A percentile compares a stretch with the other conserved stretches of the same genome.
Conservation (phyloP, 2,329 filamentous ascomycete genomes). For the Phialocephala subalpina region DNA sequence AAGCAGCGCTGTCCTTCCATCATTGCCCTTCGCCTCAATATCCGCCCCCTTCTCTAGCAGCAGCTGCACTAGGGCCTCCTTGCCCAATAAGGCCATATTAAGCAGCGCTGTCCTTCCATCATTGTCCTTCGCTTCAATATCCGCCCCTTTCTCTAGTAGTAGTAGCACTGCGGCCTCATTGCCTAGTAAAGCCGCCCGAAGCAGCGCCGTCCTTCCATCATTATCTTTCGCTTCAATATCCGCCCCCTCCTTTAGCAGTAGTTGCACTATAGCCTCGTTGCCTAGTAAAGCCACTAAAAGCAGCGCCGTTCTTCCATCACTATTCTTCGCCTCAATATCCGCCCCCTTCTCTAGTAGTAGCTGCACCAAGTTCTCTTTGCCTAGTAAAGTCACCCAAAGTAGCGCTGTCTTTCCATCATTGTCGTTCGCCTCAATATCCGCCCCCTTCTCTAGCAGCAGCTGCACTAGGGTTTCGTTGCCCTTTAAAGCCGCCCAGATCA, state of each 20-base stretch:
- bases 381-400: background rate
- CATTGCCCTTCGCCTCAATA: slow-evolving; percentile 1
- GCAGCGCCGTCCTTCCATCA: background rate
- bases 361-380: slow-evolving; percentile 12
- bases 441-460: slow-evolving; percentile 30
- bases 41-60: background rate
- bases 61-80: background rate
- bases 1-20: background rate
- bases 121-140: background rate
- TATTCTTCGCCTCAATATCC: slow-evolving; percentile 9
- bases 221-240: background rate
- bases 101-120: background rate
- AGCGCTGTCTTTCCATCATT: slow-evolving; percentile 39
- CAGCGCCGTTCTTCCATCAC: background rate
- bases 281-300: background rate
- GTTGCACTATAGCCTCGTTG: background rate
- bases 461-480: slow-evolving; percentile 19
- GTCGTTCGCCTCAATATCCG: slow-evolving; percentile 17
- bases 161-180: background rate
- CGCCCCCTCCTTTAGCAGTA: background rate
- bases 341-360: slow-evolving; percentile 19
- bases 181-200: background rate
- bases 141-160: background rate
- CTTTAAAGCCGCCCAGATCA: slow-evolving; percentile 10
- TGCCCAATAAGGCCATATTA: too few relatives aligned